Evolutionary conservation across 192 early-diverging fungal species (phyloP), one percentile per base, ranked within the genome.

Genomic region (Umbelopsis sp.): DNA sequence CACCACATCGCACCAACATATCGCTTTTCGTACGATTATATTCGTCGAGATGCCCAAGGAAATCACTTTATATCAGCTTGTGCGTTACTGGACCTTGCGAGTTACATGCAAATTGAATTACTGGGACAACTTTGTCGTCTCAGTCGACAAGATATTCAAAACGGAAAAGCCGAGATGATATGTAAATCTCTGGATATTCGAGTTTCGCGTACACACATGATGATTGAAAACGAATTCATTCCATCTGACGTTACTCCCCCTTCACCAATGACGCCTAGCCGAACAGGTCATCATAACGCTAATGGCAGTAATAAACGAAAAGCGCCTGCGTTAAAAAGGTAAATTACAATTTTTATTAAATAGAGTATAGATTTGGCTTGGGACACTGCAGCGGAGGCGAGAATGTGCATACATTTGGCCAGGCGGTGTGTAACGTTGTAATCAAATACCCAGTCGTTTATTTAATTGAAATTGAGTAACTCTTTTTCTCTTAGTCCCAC

Each of bases 221-320:
- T 62, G 56, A 62, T 62, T 34, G 56, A 62, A 34, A 22, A 62
- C 3, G 56, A 62, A 62, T 62, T 62, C 34, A 62, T n/a, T 12
- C 56, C 56, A 7, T 34, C 29, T n/a, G 56, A 62, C 31, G 16
- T 34, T 29, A 62, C 56, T 36, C 56, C 56, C 24, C 56, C 56
- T 11, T 62, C 56, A 34, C 56, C 56, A 20, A 62, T 62, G 56
- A 62, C 56, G 31, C 56, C 56, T 5, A 62, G 29, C 31, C 29
- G n/a, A n/a, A 7, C 56, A 3, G 34, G 10, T 34, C 14, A 34
- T 62, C 24, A 14, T 12, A 34, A 34, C 29, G 12, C 16, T 34
- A 26, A 62, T 2, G 56, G 56, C 20, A 34, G 14, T 62, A 62
- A 62, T 62, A 62, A 62, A 62, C 56, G 56, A 12, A 62, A 62